Evolutionary conservation across 2,329 filamentous ascomycete genomes (phyloP), one percentile per base, ranked within the genome.

Genomic region (Chaetomium strumarium): DNA sequence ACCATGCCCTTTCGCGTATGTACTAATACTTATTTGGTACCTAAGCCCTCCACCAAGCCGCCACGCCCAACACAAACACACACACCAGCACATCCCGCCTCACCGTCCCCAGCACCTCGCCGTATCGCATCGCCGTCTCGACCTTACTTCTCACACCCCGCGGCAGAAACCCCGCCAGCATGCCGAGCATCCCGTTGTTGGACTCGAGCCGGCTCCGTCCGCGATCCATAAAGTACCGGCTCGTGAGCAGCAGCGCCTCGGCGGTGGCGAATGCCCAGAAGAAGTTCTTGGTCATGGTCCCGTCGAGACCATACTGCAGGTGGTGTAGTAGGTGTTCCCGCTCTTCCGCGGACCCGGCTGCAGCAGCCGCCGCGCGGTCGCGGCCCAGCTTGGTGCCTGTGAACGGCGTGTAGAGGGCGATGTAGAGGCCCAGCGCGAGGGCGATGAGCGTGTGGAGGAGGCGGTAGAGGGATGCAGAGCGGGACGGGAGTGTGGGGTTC

Each of bases 191-290:
- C 3, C 86, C 85, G 24, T 73, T 69, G 3, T 79, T 79, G 55
- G 38, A 12, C 17, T 30, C 42, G 33, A 40, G 2, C 33, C 39
- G 37, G 30, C 50, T 50, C 16, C 72, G 67, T 20, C 78, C 78
- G 60, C 80, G 81, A 61, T 90, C 86, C 47, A 89, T 64, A 60
- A 90, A 82, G 66, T 85, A 88, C 20, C 87, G 75, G 30, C 80
- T 83, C 1, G 82, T 85, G 58, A 92, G 80, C 57, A 92, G 72
- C 49, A 88, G 66, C 11, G 88, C 76, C 71, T 93, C 87, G 31
- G 81, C 84, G 0, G 87, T 89, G 6, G 86, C 84, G 65, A 92
- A 93, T n/a, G 87, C 77, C 73, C 84, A 89, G 68, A 92, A 90
- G 69, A 90, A 85, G 72, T 55, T 72, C 38, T 74, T 65, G 33